Conservation (phyloP, 1,284 basidiomycete genomes). For the Trichosporon coremiiforme region DNA sequence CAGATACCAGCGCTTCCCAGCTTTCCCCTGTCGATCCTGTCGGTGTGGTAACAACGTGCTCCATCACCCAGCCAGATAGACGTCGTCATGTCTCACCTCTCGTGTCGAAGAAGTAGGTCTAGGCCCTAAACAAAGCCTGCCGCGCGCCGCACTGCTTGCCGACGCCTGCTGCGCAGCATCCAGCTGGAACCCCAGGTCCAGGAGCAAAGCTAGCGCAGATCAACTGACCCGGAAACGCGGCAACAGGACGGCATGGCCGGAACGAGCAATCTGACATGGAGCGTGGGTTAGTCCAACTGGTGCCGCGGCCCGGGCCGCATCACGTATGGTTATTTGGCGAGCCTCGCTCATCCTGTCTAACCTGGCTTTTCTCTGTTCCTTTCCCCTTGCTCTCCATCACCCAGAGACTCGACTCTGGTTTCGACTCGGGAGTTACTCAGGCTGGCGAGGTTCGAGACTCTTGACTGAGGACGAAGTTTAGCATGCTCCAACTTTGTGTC, state of each 20-base stretch:
- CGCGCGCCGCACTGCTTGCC: not conserved
- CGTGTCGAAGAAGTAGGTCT: not conserved
- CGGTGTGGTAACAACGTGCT: not conserved
- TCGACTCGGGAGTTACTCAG: not conserved
- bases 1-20: not conserved
- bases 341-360: too few species aligned
- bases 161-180: not conserved
- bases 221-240: slow-evolving; percentile 2
- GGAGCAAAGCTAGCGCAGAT: not conserved
- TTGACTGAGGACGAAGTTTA: not conserved
- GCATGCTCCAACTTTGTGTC: not conserved
- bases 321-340: slow-evolving; percentile 12
- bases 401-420: not conserved
- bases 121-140: not conserved
- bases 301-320: not conserved
- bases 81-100: not conserved
- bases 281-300: not conserved
- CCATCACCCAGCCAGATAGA: not conserved
- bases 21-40: not conserved
- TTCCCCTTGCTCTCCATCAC: not conserved
- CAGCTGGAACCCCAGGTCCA: too few species aligned
- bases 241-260: slow-evolving; percentile 1
- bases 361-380: too few species aligned
- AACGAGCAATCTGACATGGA: slow-evolving; percentile 17
- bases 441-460: not conserved